Evolutionary conservation across 768 basidiomycete species (phyloP).

Genomic region (Naganishia onofrii): DNA sequence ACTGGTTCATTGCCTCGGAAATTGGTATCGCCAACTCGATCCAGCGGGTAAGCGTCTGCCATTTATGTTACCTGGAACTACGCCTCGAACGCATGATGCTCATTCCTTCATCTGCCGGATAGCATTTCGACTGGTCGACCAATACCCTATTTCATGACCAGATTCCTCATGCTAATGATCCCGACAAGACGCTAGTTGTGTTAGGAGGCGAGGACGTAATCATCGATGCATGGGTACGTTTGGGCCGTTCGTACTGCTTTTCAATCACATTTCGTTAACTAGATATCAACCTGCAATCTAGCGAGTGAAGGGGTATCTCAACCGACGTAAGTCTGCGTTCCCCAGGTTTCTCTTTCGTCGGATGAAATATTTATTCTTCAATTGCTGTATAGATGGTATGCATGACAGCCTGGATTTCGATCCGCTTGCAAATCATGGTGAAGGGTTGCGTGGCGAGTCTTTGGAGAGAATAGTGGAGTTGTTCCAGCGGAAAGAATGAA

Average conservation of each 20-base stretch:
- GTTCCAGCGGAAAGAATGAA: conserved; percentile 24
- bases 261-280: background rate
- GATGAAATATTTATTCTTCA: conserved; percentile 58
- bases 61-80: background rate
- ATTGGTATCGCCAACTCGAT: conserved; percentile 82
- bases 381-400: conserved; percentile 60
- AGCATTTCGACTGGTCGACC: conserved; percentile 63
- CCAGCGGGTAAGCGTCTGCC: conserved; percentile 57
- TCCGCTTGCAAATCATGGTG: conserved; percentile 43
- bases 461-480: conserved; percentile 43
- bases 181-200: conserved; percentile 66
- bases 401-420: conserved; percentile 64
- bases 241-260: background rate
- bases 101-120: background rate
- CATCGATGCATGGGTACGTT: conserved; percentile 64
- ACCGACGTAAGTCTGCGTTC: conserved; percentile 61
- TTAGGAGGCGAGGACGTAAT: conserved; percentile 82
- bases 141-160: conserved; percentile 89
- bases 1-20: conserved; percentile 84
- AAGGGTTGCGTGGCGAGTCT: conserved; percentile 43
- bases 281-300: conserved; percentile 40
- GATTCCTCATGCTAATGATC: conserved; percentile 73
- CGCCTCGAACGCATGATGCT: conserved; percentile 16
- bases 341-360: background rate
- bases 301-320: conserved; percentile 72